These are phyloP conservation scores for Lactarius quietus DNA, from an alignment of 768 basidiomycete species.

Conservation along the genomic window DNA sequence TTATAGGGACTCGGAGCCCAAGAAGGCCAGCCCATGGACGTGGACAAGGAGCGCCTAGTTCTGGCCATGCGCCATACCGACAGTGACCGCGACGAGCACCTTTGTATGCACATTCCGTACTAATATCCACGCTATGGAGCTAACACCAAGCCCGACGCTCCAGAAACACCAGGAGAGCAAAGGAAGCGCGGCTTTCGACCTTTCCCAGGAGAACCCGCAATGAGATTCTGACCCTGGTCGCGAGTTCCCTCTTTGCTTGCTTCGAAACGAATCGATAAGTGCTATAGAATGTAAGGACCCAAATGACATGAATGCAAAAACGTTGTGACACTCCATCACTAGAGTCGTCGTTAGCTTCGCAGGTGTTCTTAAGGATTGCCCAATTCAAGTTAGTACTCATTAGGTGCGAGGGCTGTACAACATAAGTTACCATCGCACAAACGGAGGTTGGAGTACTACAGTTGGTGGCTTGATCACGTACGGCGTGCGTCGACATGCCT, in stretches of 20 bases:
- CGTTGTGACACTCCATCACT: no score
- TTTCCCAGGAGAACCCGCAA: conserved; percentile 22
- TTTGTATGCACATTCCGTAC: conserved; percentile 46
- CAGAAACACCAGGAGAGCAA: conserved; percentile 71
- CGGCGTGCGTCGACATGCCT: no score
- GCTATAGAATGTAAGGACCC: no score
- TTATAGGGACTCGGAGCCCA: conserved; percentile 35
- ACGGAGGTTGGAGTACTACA: no score
- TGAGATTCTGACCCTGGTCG: no score
- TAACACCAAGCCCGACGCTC: neutral
- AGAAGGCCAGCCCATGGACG: conserved; percentile 27
- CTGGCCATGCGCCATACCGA: conserved; percentile 45
- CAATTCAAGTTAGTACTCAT: no score
- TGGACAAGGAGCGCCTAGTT: conserved; percentile 34
- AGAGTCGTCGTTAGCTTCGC: no score
- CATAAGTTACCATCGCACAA: no score
- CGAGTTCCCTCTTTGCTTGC: neutral
- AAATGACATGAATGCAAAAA: neutral
- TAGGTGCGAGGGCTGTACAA: no score
- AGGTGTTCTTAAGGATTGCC: no score
- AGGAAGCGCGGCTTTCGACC: conserved; percentile 65
- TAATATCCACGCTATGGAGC: neutral
- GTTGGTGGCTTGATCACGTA: no score
- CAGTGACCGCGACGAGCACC: conserved; percentile 52
- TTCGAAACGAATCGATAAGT: neutral